Percentiles rank a stretch among this genome's conserved stretches.
Conservation (phyloP, 495 filamentous ascomycete species). For the Hypoxylon cercidicola region DNA sequence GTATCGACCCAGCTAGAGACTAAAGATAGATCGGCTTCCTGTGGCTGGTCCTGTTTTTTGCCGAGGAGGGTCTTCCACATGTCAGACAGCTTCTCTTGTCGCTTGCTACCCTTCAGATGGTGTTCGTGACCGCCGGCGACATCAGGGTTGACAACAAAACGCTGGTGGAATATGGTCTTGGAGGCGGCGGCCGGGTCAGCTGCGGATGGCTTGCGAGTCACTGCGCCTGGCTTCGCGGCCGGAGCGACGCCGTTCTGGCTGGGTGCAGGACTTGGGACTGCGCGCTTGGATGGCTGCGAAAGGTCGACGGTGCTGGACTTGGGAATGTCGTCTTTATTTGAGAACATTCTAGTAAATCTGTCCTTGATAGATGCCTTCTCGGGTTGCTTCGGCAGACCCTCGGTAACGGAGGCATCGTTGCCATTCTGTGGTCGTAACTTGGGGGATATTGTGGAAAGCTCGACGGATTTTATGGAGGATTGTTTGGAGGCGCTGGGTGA, state of each 20-base stretch:
- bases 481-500: slow-evolving; percentile 56
- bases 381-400: slow-evolving; percentile 49
- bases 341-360: slow-evolving; percentile 62
- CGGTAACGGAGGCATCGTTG: slow-evolving; percentile 37
- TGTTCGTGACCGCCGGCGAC: slow-evolving; percentile 79
- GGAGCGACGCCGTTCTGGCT: slow-evolving; percentile 31
- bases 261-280: slow-evolving; percentile 40
- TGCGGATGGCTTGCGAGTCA: slow-evolving; percentile 44
- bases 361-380: slow-evolving; percentile 61
- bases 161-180: slow-evolving; percentile 47
- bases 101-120: slow-evolving; percentile 82
- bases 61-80: slow-evolving; percentile 87
- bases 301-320: slow-evolving; percentile 32
- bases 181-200: slow-evolving; percentile 44
- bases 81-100: slow-evolving; percentile 95
- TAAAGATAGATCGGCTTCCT: slow-evolving; percentile 86
- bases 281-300: slow-evolving; percentile 41
- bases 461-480: slow-evolving; percentile 58
- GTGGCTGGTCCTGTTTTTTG: slow-evolving; percentile 76
- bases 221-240: slow-evolving; percentile 37
- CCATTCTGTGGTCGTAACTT: slow-evolving; percentile 54
- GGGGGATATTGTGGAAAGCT: slow-evolving; percentile 52
- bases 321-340: slow-evolving; percentile 54
- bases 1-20: slow-evolving; percentile 98
- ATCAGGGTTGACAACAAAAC: slow-evolving; percentile 55